These are phyloP conservation scores for Linanthus parryae DNA, from an alignment of 148 eudicot genomes.

Conservation along the genomic window DNA sequence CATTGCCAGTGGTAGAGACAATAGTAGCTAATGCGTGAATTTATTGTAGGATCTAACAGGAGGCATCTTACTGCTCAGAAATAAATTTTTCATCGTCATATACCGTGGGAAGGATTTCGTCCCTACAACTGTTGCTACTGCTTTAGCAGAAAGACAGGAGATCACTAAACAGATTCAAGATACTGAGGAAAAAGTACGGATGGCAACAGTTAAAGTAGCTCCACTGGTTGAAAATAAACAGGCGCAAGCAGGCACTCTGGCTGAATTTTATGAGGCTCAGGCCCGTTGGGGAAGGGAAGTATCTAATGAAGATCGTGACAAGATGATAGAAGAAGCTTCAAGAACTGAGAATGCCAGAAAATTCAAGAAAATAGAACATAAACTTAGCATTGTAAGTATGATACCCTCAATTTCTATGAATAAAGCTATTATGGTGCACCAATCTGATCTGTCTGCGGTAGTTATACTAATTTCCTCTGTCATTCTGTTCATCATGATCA, in stretches of 20 bases:
- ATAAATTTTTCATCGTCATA: constrained; percentile 81
- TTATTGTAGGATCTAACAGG: constrained; percentile 75
- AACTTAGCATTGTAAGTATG: constrained; percentile 61
- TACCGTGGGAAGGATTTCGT: constrained; percentile 97
- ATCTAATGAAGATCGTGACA: constrained; percentile 61
- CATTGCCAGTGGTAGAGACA: too few species aligned
- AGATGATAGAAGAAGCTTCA: constrained; percentile 74
- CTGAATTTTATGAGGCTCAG: constrained; percentile 98
- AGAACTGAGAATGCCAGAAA: constrained; percentile 45
- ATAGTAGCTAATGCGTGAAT: constrained; percentile 16
- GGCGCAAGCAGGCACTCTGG: constrained; percentile 77
- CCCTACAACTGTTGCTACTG: constrained; percentile 75
- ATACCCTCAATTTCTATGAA: neutral
- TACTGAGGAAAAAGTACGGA: constrained; percentile 72
- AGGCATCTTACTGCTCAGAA: constrained; percentile 81
- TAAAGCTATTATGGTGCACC: too few species aligned
- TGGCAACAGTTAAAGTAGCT: constrained; percentile 29
- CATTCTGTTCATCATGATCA: too few species aligned
- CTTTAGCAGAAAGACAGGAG: constrained; percentile 84
- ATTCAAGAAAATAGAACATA: constrained; percentile 75
- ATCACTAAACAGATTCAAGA: constrained; percentile 79
- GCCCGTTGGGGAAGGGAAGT: constrained; percentile 81
- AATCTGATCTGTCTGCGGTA: too few species aligned
- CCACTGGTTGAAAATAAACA: constrained; percentile 31
- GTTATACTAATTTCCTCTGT: too few species aligned